Evolutionary conservation across 1,284 basidiomycete genomes (phyloP).

Genomic region (Ustilago trichophora): DNA sequence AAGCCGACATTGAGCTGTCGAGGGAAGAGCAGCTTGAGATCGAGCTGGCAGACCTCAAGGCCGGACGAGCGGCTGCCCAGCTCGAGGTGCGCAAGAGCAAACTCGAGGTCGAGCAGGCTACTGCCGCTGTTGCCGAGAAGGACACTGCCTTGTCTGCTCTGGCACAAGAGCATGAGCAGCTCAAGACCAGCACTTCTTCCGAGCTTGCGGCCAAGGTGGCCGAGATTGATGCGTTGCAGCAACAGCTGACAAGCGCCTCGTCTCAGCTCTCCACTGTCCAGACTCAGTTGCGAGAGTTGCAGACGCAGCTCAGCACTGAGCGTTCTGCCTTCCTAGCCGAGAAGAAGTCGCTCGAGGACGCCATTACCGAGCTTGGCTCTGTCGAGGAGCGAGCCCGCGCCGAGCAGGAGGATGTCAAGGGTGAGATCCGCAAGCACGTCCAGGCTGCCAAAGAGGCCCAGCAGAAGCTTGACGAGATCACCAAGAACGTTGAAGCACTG

Average conservation of each 20-base stretch:
- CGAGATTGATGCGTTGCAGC: constrained; percentile 75
- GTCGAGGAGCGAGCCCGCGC: constrained; percentile 55
- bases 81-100: constrained; percentile 70
- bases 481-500: constrained; percentile 72
- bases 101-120: constrained; percentile 79
- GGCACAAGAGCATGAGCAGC: constrained; percentile 76
- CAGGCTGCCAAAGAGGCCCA: constrained; percentile 82
- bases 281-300: constrained; percentile 73
- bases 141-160: constrained; percentile 75
- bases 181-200: constrained; percentile 63
- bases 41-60: constrained; percentile 74
- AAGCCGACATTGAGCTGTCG: constrained; percentile 66
- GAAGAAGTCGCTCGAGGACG: constrained; percentile 64
- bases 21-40: constrained; percentile 82
- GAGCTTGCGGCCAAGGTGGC: constrained; percentile 73
- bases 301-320: constrained; percentile 72
- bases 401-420: constrained; percentile 72
- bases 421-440: constrained; percentile 70
- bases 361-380: constrained; percentile 56
- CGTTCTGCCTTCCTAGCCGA: constrained; percentile 77
- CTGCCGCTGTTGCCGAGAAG: constrained; percentile 75
- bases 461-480: constrained; percentile 77
- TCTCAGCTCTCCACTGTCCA: constrained; percentile 72
- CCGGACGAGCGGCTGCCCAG: constrained; percentile 60
- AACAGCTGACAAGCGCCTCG: constrained; percentile 72